Evolutionary conservation across 345 rosid genomes (phyloP).

Genomic region (Gossypium turneri): DNA sequence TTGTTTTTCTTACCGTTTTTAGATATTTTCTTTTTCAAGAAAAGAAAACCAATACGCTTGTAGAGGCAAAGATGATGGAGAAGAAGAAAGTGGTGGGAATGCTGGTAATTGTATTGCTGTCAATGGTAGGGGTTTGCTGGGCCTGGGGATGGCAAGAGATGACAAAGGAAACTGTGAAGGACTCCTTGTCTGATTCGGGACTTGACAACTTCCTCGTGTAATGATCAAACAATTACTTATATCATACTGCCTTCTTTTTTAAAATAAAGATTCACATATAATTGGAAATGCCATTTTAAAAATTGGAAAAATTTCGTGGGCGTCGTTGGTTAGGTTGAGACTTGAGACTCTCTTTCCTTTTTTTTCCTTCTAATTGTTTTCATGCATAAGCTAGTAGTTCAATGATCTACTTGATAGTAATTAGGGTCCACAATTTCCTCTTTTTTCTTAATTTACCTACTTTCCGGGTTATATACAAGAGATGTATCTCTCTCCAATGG

Average conservation of each 20-base stretch:
- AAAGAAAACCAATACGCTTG: not conserved
- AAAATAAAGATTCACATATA: no score
- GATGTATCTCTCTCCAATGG: no score
- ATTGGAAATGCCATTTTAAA: no score
- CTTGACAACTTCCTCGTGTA: slow-evolving; percentile 28
- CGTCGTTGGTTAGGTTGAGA: no score
- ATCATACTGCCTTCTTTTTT: not conserved
- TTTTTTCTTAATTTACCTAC: no score
- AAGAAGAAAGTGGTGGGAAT: slow-evolving; percentile 22
- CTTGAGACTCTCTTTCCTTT: no score
- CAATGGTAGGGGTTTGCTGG: slow-evolving; percentile 18
- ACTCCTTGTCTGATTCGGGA: slow-evolving; percentile 36
- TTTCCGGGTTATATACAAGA: no score
- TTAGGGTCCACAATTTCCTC: no score
- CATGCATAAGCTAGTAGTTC: no score
- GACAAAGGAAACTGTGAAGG: slow-evolving; percentile 15
- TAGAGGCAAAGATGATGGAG: slow-evolving; percentile 23
- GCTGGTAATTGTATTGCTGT: slow-evolving; percentile 15
- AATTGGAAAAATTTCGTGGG: no score
- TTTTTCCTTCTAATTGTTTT: no score
- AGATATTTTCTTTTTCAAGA: not conserved
- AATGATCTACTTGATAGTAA: no score
- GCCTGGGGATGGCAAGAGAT: slow-evolving; percentile 27
- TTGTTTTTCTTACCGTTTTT: not conserved
- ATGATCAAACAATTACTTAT: slow-evolving; percentile 9